These are phyloP conservation scores for Eucalyptus camaldulensis DNA, from an alignment of 345 rosid genomes.

Conservation along the genomic window DNA sequence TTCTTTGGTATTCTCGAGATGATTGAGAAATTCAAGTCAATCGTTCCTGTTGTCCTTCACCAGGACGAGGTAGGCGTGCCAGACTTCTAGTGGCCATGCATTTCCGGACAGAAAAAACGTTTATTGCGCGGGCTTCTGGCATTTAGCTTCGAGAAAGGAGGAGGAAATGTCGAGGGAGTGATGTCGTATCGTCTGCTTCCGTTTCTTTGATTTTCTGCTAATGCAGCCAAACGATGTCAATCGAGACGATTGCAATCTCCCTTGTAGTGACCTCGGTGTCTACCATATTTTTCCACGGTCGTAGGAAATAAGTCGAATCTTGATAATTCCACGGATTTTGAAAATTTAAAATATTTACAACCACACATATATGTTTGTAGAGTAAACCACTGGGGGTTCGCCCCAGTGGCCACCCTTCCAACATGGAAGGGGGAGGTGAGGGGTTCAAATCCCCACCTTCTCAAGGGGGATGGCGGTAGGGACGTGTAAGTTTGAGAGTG, in stretches of 20 bases:
- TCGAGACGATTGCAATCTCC: neutral
- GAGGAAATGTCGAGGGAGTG: neutral
- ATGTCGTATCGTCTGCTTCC: neutral
- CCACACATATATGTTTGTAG: neutral
- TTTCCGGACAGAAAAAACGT: neutral
- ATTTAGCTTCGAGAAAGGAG: neutral
- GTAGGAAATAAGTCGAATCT: neutral
- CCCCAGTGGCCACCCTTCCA: no score
- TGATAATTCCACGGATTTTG: neutral
- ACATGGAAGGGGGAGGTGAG: no score
- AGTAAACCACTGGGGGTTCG: no score
- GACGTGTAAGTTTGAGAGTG: no score
- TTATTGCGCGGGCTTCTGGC: neutral
- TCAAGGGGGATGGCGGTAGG: no score
- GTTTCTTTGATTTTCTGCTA: neutral
- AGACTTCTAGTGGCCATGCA: neutral
- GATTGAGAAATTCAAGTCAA: conserved; percentile 4
- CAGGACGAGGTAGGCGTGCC: neutral
- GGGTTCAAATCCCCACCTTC: no score
- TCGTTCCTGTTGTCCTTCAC: neutral
- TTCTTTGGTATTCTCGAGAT: conserved; percentile 17
- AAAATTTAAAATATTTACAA: neutral
- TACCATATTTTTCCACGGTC: neutral
- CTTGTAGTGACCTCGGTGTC: neutral
- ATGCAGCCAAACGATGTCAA: neutral